These are phyloP conservation scores for Rhodotorula sp. DNA, from an alignment of 1,284 basidiomycete genomes.

Conservation along the genomic window DNA sequence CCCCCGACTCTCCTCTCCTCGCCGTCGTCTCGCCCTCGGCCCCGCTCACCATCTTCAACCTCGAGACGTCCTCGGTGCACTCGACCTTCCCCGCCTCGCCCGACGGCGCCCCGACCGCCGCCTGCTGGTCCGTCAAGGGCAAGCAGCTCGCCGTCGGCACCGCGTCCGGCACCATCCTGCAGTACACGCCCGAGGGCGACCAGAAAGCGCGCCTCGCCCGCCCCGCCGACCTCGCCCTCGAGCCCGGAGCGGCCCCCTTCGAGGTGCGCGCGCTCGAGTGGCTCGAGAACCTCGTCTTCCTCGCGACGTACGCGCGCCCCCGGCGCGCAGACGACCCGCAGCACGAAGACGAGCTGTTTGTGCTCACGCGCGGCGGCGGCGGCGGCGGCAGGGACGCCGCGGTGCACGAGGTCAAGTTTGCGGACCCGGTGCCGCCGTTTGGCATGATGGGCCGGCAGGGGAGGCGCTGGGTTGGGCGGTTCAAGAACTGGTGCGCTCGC, in stretches of 20 bases:
- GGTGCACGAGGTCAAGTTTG: conserved; percentile 49
- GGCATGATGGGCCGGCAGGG: conserved; percentile 49
- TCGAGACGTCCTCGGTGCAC: conserved; percentile 22
- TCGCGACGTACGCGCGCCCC: conserved; percentile 55
- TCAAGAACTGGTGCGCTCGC: conserved; percentile 50
- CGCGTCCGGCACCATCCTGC: conserved; percentile 53
- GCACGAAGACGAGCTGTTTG: conserved; percentile 51
- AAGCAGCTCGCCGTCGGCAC: conserved; percentile 59
- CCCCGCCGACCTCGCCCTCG: conserved; percentile 48
- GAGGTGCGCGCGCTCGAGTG: conserved; percentile 53
- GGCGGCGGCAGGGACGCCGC: not conserved
- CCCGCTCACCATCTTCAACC: conserved; percentile 30
- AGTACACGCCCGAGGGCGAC: conserved; percentile 57
- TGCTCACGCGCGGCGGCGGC: conserved; percentile 40
- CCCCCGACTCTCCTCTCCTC: conserved; percentile 5
- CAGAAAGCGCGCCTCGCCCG: conserved; percentile 54
- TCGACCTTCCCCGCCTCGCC: conserved; percentile 10
- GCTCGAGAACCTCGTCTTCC: conserved; percentile 60
- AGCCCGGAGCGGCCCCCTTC: not conserved
- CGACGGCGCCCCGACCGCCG: conserved; percentile 39
- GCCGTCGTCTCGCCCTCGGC: conserved; percentile 12
- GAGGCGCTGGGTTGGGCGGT: conserved; percentile 51
- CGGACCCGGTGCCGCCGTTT: conserved; percentile 52
- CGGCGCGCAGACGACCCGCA: conserved; percentile 45
- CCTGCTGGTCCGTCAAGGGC: conserved; percentile 59